phyloP scores from a whole-genome alignment of 306 rosid species.

The Trifolium dubium region DNA sequence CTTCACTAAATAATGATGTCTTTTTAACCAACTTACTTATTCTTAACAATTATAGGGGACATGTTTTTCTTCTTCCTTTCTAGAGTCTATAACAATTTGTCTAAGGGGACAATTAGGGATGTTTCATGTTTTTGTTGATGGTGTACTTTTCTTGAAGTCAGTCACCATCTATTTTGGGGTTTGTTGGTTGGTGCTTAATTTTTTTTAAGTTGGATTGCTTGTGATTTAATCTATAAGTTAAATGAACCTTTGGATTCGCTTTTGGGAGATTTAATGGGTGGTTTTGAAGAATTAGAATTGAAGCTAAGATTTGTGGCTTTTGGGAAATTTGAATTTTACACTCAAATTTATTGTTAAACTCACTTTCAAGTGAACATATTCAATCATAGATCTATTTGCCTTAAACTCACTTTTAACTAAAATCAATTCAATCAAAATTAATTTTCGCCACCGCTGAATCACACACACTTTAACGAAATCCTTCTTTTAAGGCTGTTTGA shows the following conservation, averaged over 20 bases:
- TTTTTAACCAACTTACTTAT: neutral
- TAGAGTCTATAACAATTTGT: slow-evolving; percentile 24
- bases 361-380: neutral
- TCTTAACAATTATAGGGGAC: neutral
- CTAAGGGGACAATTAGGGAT: slow-evolving; percentile 14
- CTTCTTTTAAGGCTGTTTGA: slow-evolving; percentile 13
- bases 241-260: neutral
- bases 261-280: neutral
- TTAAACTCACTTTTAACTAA: neutral
- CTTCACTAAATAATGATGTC: slow-evolving; percentile 6
- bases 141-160: slow-evolving; percentile 5
- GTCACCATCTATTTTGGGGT: slow-evolving; percentile 2
- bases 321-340: neutral
- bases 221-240: slow-evolving; percentile 22
- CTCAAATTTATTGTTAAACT: neutral
- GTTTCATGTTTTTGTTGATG: slow-evolving; percentile 23
- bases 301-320: neutral
- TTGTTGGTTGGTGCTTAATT: slow-evolving; percentile 27
- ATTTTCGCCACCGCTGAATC: neutral
- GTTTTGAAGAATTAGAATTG: neutral
- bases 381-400: neutral
- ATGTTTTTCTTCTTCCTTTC: neutral
- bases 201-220: slow-evolving; percentile 18
- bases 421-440: neutral
- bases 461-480: neutral